Evolutionary conservation across 73 alveolate species (phyloP), one percentile per base, ranked within the genome.

Genomic region (Paraurostyla sp.): DNA sequence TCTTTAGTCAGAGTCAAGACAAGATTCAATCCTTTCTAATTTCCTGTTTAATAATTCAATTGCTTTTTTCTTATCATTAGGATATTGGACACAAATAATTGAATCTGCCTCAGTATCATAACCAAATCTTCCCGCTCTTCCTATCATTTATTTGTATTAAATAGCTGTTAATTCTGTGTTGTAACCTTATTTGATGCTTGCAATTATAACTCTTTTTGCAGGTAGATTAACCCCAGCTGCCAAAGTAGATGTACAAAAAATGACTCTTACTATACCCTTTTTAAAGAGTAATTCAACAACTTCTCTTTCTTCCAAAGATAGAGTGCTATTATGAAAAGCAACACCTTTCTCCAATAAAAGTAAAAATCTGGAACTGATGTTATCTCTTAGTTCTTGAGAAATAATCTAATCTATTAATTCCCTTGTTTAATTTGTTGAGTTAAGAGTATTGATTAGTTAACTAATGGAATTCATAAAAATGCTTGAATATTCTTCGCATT

Each of bases 151-250:
- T 29, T 73, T 69, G 50, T 69, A 91, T 16, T 35, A 25, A 3
- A 80, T 54, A 1, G 60, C 22, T 18, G 88, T 76, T 59, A 91
- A 32, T n/a, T 32, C 78, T n/a, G 78, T 56, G 13, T 25, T 49
- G 13, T 57, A 22, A 6, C 96, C 96, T 58, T 71, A 33, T 27
- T 91, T 68, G 6, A 76, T 43, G 35, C 87, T 49, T 0, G 93
- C 85, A 43, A 96, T 96, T 16, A 96, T 89, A 46, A 96, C 99
- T 73, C 95, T 82, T 69, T 95, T 88, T 0, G 99, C 99, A n/a
- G 99, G 99, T 42, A 96, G 83, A 83, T 96, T 96, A 15, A 96
- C 98, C 0, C 99, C 99, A 65, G 96, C 98, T 25, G 98, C 95
- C 60, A 96, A 87, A 35, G 99, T 96, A n/a, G 97, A 89, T n/a